Evolutionary conservation across 768 basidiomycete genomes (phyloP), one percentile per base, ranked within the genome.

Genomic region (Tremella fuciformis): DNA sequence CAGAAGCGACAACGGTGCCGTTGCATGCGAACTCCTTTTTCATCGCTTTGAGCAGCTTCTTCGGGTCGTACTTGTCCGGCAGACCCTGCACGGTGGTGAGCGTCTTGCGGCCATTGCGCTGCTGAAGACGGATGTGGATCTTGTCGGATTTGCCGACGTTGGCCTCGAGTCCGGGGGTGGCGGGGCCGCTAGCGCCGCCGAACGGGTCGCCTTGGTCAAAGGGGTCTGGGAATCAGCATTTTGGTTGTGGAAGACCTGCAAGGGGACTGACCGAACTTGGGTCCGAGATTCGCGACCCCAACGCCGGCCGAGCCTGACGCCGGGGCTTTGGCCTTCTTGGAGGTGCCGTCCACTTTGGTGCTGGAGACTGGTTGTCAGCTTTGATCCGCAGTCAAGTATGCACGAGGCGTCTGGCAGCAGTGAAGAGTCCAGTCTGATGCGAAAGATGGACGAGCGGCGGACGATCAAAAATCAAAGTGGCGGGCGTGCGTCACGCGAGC

Each of bases 21-120:
- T 99, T 99, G 82, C 93, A 97, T 65, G 93, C 93, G 69, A 97
- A 96, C 82, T 96, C 91, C 91, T 97, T 99, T 84, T 98, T 99
- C 83, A 98, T 96, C 13, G 89, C 92, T 79, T 98, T 98, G 79
- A 98, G 82, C 65, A 99, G 83, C 81, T 98, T 99, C 86, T 96
- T 98, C 67, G 86, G 83, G 78, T 97, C 91, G 79, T 94, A 97
- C 80, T 92, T 85, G 79, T 88, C 91, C 55, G 90, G 89, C 66
- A 99, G 79, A 62, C 96, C 96, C 79, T 98, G 93, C 68, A 98
- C 82, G 58, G 93, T 99, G 41, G 96, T 99, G 82, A 97, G 80
- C 62, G 92, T 96, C 83, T 99, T 99, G 74, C 96, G 84, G 63
- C 96, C 96, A 84, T 98, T 99, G 75, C 96, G 85, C 80, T 99